Evolutionary conservation across 345 rosid species (phyloP), one percentile per base, ranked within the genome.

Genomic region (Erucastrum elatum): DNA sequence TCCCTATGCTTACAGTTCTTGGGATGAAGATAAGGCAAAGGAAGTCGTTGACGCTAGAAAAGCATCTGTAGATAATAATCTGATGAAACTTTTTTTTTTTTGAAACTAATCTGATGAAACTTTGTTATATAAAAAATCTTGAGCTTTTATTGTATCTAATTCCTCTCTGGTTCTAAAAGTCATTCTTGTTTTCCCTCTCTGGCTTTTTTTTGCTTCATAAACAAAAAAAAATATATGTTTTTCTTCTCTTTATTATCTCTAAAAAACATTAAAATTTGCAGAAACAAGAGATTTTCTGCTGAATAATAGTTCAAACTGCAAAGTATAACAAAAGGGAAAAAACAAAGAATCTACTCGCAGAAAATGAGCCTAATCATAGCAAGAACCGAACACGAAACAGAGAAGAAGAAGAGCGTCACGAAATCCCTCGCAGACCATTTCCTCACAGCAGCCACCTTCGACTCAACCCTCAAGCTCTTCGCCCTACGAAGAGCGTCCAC

Each of bases 401-500:
- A 67, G 76, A 95, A 87, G 90, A 95, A 91, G 61, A 95, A 90
- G 72, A 93, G 72, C 16, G 94, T 85, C 2, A 88, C 94, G 39
- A 90, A 88, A 71, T 95, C 98, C 55, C 88, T 89, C 0, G 89
- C 77, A n/a, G 97, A 91, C 97, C 99, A 95, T 84, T 90, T 91
- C 81, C 72, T 86, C 37, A 94, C 96, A 11, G 72, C 31, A 29
- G 31, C 49, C 44, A 37, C 75, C 79, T 87, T 91, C 0, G 86
- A 71, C 56, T 90, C 98, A 6, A 90, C 88, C 12, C 97, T 75
- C 90, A 95, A 75, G 72, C 99, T 95, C 88, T 95, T 95, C 0
- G 98, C 99, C 77, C 97, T 88, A 75, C 98, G 83, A 34, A 93
- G 82, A 5, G 98, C 98, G 49, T 95, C 99, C 2, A 95, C 99